A percentile compares a stretch with the other conserved stretches of the same genome.
Evolutionary conservation across 1,284 basidiomycete genomes (phyloP).

Genomic region (Boletus sp.): DNA sequence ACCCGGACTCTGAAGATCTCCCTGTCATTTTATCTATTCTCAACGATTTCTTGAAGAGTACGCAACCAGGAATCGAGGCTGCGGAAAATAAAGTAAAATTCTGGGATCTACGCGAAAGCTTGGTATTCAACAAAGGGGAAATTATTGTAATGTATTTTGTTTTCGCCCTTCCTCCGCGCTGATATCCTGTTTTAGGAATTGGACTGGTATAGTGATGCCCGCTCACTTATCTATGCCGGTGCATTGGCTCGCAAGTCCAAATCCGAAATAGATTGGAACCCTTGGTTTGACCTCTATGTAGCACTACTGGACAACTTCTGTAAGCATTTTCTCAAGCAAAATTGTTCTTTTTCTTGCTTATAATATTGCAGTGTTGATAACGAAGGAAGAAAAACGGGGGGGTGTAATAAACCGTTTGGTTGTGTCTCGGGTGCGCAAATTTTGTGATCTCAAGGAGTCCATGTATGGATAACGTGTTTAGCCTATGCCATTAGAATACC

Average conservation of each 20-base stretch:
- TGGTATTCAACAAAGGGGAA: conserved; percentile 71
- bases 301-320: conserved; percentile 75
- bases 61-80: conserved; percentile 78
- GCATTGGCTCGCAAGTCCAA: conserved; percentile 50
- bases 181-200: conserved; percentile 53
- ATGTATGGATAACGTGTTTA: conserved; percentile 29
- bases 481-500: conserved; percentile 74
- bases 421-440: conserved; percentile 55
- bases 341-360: conserved; percentile 5
- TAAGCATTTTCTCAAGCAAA: conserved; percentile 33
- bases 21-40: conserved; percentile 62
- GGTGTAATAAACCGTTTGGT: conserved; percentile 49
- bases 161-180: conserved; percentile 1
- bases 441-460: neutral
- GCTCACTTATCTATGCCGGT: conserved; percentile 65
- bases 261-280: conserved; percentile 56
- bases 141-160: conserved; percentile 54
- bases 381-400: conserved; percentile 54
- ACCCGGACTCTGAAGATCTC: conserved; percentile 65
- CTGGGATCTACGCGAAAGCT: conserved; percentile 70
- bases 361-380: conserved; percentile 50
- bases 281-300: conserved; percentile 65
- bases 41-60: conserved; percentile 66
- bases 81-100: conserved; percentile 83
- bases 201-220: conserved; percentile 69